These are phyloP conservation scores for Saraca asoca DNA, from an alignment of 331 rosid species.

Conservation along the genomic window DNA sequence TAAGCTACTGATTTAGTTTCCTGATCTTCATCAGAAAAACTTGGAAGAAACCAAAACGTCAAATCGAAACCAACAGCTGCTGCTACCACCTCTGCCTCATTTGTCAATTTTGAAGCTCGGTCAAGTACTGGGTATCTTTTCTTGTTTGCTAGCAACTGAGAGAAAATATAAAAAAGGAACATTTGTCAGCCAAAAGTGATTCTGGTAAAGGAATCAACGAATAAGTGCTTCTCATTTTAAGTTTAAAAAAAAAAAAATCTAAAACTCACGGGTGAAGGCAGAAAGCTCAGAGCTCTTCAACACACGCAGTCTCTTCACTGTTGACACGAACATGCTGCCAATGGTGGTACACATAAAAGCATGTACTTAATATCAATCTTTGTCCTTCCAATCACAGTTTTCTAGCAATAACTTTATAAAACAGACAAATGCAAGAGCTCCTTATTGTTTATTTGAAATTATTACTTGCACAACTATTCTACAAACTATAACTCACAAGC, in stretches of 20 bases:
- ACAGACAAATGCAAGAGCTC: conserved; percentile 16
- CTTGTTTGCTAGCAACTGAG: conserved; percentile 53
- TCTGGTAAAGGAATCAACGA: background rate
- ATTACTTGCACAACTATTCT: no score
- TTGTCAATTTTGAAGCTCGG: background rate
- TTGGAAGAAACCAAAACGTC: conserved; percentile 38
- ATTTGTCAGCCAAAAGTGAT: background rate
- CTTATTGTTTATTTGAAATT: background rate
- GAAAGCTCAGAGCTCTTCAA: conserved; percentile 89
- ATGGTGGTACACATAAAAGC: conserved; percentile 7
- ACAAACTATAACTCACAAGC: no score
- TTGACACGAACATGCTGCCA: conserved; percentile 90
- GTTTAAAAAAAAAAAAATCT: background rate
- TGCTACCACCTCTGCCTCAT: no score
- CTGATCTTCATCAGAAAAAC: conserved; percentile 31
- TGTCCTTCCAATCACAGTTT: conserved; percentile 9
- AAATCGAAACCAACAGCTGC: background rate
- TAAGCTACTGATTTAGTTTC: conserved; percentile 9
- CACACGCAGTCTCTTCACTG: conserved; percentile 95
- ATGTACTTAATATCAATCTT: conserved; percentile 2
- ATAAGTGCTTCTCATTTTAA: background rate
- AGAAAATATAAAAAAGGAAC: conserved; percentile 3
- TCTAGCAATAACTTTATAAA: conserved; percentile 16
- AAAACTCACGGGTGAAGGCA: conserved; percentile 68
- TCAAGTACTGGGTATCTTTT: conserved; percentile 29